phyloP scores from a whole-genome alignment of 2,329 filamentous ascomycete genomes.

The Chaetomium olivaceum region DNA sequence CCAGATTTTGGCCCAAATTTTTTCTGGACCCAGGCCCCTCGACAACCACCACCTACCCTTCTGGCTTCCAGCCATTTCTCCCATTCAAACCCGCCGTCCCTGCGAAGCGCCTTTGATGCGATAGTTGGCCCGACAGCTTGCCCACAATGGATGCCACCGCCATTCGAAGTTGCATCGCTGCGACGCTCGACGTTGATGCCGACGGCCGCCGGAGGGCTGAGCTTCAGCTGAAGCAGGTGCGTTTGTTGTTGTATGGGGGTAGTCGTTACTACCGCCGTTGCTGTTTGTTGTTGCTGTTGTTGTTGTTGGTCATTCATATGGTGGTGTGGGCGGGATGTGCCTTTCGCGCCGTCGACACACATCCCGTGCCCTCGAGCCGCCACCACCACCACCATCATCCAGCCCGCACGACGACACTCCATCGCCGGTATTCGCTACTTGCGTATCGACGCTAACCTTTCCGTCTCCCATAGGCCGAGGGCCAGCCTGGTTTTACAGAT shows the following conservation, averaged over 20 bases:
- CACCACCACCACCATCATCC: background rate
- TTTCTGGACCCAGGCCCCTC: conserved; percentile 33
- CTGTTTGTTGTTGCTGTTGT: background rate
- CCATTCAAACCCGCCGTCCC: conserved; percentile 20
- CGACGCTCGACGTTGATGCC: conserved; percentile 72
- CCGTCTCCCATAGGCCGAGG: conserved; percentile 68
- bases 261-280: background rate
- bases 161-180: conserved; percentile 74
- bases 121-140: conserved; percentile 28
- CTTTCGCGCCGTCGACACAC: conserved; percentile 14
- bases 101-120: conserved; percentile 31
- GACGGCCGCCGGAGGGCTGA: conserved; percentile 76
- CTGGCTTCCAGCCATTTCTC: conserved; percentile 26
- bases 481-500: conserved; percentile 85
- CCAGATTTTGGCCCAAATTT: conserved; percentile 36
- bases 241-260: conserved; percentile 34
- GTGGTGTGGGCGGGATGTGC: background rate
- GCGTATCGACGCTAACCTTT: conserved; percentile 28
- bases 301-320: background rate
- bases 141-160: conserved; percentile 70
- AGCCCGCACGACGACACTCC: conserved; percentile 4
- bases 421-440: conserved; percentile 15
- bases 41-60: conserved; percentile 28
- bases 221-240: conserved; percentile 78
- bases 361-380: background rate